These are phyloP conservation scores for Entomortierella beljakovae DNA, from an alignment of 192 early-diverging fungal species.

Conservation along the genomic window DNA sequence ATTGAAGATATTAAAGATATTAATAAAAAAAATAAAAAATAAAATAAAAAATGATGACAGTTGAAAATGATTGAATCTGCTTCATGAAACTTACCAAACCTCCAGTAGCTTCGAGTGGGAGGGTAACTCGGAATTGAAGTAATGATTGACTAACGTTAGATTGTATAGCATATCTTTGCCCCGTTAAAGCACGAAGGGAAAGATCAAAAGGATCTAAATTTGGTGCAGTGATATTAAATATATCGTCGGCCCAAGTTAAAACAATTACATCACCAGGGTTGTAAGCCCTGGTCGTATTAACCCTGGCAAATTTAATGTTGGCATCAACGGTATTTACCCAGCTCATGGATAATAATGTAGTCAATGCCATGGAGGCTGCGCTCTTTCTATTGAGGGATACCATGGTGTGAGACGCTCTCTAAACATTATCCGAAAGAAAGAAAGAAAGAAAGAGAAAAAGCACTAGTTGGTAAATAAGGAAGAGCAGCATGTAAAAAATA, in stretches of 20 bases:
- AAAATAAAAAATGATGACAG: background rate
- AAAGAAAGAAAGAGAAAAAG: background rate
- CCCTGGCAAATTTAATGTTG: conserved; percentile 18
- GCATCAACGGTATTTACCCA: conserved; percentile 13
- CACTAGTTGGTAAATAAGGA: too few relatives aligned
- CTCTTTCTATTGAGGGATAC: background rate
- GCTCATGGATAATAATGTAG: conserved; percentile 9
- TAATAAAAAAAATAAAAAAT: background rate
- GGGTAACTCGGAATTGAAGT: background rate
- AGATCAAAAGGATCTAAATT: conserved; percentile 24
- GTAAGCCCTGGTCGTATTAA: background rate
- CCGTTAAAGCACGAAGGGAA: conserved; percentile 27
- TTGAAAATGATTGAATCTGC: background rate
- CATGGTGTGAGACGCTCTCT: background rate
- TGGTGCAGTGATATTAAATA: background rate
- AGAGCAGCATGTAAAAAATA: too few relatives aligned
- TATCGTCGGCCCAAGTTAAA: conserved; percentile 12
- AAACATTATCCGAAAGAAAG: background rate
- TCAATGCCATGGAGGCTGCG: conserved; percentile 3
- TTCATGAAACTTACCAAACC: conserved; percentile 15
- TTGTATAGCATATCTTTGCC: conserved; percentile 20
- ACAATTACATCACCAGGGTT: conserved; percentile 21
- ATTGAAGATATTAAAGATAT: too few relatives aligned
- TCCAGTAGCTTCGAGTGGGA: conserved; percentile 28
- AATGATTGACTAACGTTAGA: background rate